phyloP scores from a whole-genome alignment of 2,329 filamentous ascomycete species.

The Saccharata proteae region DNA sequence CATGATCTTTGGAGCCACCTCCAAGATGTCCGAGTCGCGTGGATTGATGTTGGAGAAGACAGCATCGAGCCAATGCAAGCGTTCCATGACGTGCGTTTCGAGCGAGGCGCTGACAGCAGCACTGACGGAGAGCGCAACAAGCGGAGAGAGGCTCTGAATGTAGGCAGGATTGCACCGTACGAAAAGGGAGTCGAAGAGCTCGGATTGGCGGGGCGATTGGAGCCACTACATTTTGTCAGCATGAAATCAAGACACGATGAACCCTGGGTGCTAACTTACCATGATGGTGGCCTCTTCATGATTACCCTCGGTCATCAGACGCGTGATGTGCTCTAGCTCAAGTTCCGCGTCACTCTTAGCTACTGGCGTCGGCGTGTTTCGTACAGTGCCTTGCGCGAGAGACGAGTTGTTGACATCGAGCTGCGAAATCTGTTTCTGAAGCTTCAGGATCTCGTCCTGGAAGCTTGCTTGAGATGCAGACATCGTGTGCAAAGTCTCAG shows the following conservation, averaged over 20 bases:
- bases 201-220: slow-evolving; percentile 45
- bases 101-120: slow-evolving; percentile 49
- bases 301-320: slow-evolving; percentile 46
- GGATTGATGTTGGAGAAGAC: slow-evolving; percentile 44
- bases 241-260: background rate
- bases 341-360: slow-evolving; percentile 38
- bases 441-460: slow-evolving; percentile 41
- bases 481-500: slow-evolving; percentile 59
- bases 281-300: slow-evolving; percentile 35
- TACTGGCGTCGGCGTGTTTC: slow-evolving; percentile 17
- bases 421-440: slow-evolving; percentile 30
- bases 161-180: slow-evolving; percentile 45
- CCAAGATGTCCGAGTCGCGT: slow-evolving; percentile 40
- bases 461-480: slow-evolving; percentile 55
- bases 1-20: slow-evolving; percentile 48
- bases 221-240: slow-evolving; percentile 39
- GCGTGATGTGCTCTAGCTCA: slow-evolving; percentile 51
- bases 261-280: slow-evolving; percentile 13
- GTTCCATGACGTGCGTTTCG: slow-evolving; percentile 39
- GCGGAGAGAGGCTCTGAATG: slow-evolving; percentile 41
- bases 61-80: slow-evolving; percentile 46
- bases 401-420: slow-evolving; percentile 9
- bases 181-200: slow-evolving; percentile 52
- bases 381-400: slow-evolving; percentile 1
- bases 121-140: slow-evolving; percentile 48